Base-by-base conservation (phyloP, 345 rosid species). In the Eucalyptus albens region DNA sequence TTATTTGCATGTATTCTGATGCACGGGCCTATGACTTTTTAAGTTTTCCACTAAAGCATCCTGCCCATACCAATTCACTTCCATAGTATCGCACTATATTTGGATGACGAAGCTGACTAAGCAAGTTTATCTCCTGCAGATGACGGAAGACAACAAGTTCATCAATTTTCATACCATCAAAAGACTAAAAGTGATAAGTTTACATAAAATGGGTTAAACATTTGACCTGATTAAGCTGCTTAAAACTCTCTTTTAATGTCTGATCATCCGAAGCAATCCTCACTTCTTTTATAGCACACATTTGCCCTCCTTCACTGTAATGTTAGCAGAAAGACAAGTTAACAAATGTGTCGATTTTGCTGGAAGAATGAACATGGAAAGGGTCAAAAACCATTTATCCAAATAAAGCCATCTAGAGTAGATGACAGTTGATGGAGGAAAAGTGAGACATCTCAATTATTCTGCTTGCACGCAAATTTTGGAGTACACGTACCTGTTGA, bases 201-300 rank as follows among this genome's bases (percentile, higher is more conserved):
- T 65, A 83, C 87, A 47, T 85, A 56, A 88, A 88, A 86, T 55
- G 62, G 33, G 88, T 65, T 72, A 29, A 37, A 87, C 69, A 31
- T 88, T 56, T 88, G 86, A 96, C 99, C 99, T 97, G 99, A 92
- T 96, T 97, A 89, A 98, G 93, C 90, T 98, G 99, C 94, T 93
- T 98, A 88, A 96, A 95, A 93, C 97, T 90, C 93, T 98, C 99
- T 93, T 92, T 98, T 51, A 97, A 97, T 42, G 95, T 88, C 92
- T 92, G 95, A 91, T 98, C 99, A 89, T 98, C 99, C 22, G 94
- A 93, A 91, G 95, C 93, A 91, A 96, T 95, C 91, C 88, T 94
- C 88, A 97, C 99, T 95, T 98, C 99, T 92, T 98, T 98, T 90
- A 98, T 97, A 15, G 99, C 99, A 92, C 99, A 98, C 96, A 98